A percentile compares a stretch with the other conserved stretches of the same genome.
Evolutionary conservation across 371 early-diverging fungal genomes (phyloP).

Genomic region (Mucor irregularis): DNA sequence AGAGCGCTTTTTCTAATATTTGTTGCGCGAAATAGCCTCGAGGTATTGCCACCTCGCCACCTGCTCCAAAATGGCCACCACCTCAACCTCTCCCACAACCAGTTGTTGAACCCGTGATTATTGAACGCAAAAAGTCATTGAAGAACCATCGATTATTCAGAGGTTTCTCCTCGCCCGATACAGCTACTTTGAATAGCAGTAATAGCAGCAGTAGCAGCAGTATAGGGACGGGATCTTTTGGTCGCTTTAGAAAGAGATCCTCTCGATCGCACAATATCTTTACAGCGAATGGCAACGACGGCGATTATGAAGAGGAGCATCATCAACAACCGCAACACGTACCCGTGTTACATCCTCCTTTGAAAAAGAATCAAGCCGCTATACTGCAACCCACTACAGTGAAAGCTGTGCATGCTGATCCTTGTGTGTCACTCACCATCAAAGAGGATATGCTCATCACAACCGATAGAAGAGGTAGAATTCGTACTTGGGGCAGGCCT

Average conservation of each 20-base stretch:
- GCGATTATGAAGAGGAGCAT: constrained; percentile 12
- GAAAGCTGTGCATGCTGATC: constrained; percentile 71
- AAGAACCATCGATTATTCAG: constrained; percentile 18
- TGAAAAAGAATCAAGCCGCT: constrained; percentile 76
- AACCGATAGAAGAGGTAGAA: constrained; percentile 77
- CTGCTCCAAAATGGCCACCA: background rate
- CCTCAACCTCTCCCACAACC: background rate
- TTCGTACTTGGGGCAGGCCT: constrained; percentile 76
- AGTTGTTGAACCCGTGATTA: background rate
- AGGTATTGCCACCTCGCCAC: constrained; percentile 1
- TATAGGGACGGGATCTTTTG: constrained; percentile 1
- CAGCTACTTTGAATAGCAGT: background rate
- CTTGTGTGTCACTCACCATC: constrained; percentile 41
- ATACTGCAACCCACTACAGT: constrained; percentile 78
- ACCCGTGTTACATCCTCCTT: constrained; percentile 56
- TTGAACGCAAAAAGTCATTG: constrained; percentile 26
- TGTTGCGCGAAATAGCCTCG: constrained; percentile 7
- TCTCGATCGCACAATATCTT: constrained; percentile 7
- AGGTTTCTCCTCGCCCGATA: constrained; percentile 18
- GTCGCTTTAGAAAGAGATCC: constrained; percentile 14
- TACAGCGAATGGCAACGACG: background rate
- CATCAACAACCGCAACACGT: constrained; percentile 8
- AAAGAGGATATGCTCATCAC: constrained; percentile 76
- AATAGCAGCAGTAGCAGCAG: background rate
- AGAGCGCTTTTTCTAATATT: background rate